Evolutionary conservation across 2,329 filamentous ascomycete species (phyloP), one percentile per base, ranked within the genome.

Genomic region (Ophiosphaerella narmari): DNA sequence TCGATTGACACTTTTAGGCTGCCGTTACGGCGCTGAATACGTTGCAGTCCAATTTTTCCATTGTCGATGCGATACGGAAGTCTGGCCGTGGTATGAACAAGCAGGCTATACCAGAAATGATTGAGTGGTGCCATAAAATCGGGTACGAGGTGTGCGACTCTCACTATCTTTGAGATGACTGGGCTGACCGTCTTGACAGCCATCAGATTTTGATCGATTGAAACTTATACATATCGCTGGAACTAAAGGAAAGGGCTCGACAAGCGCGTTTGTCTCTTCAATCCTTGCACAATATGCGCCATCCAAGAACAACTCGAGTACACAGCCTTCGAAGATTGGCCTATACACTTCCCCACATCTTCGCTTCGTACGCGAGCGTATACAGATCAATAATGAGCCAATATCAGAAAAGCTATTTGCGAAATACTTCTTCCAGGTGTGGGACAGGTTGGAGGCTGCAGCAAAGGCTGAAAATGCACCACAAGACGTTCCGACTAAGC

Each of bases 211-310:
- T 60, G 77, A 86, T 55, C 74, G 68, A 8, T 66, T 88, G 54
- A 86, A 82, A 51, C 76, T 81, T 59, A 85, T 97, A 53, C 93
- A 97, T 70, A 86, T 97, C 39, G 90, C 93, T 1, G 93, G 93
- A 11, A 97, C 92, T 4, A 97, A 97, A 72, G 93, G 93, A 52
- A 97, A 97, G 73, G 92, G 92, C 35, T 94, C 90, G 2, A 91
- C 91, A 0, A 90, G 89, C 58, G 88, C 92, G 8, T 93, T 92
- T 70, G 83, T 91, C 16, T 90, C 91, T 12, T 86, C 86, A 2
- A 89, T 96, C 55, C 78, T 96, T n/a, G 76, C 80, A 3, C 83
- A 87, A 60, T 87, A 87, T 66, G 71, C 78, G 2, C 68, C 75
- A 2, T 63, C 77, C 64, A 50, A 65, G 7, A 9, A 29, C 18